Conservation (phyloP, 257 asterid species). For the Ophiorrhiza pumila region DNA sequence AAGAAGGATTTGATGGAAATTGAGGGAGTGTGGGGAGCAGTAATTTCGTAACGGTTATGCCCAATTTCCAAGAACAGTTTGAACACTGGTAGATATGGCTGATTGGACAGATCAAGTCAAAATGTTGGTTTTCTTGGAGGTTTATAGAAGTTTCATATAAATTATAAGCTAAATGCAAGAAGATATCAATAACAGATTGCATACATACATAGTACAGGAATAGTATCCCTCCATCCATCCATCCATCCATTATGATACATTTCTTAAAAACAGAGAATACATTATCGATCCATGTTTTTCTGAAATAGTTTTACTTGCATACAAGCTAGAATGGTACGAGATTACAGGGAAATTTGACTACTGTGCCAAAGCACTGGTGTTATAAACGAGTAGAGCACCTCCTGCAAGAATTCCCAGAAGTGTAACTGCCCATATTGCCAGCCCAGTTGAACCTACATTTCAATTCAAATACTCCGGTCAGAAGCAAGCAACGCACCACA, state of each 20-base stretch:
- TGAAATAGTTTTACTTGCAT: slow-evolving; percentile 7
- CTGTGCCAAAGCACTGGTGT: slow-evolving; percentile 94
- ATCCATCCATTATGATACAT: not conserved
- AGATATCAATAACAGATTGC: not conserved
- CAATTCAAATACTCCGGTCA: not conserved
- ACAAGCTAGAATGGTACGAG: slow-evolving; percentile 3
- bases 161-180: not conserved
- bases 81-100: not conserved
- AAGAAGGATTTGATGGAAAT: not conserved
- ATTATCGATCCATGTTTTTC: slow-evolving; percentile 14
- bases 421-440: slow-evolving; percentile 92
- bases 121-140: too few relatives aligned
- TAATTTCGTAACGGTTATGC: not conserved
- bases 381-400: slow-evolving; percentile 94
- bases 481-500: too few relatives aligned
- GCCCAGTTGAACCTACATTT: slow-evolving; percentile 64
- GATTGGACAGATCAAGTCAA: too few relatives aligned
- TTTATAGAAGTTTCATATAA: too few relatives aligned
- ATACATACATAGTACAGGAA: not conserved
- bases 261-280: not conserved
- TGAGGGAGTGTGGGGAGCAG: not conserved
- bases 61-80: not conserved
- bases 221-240: not conserved
- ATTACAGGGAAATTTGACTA: slow-evolving; percentile 22
- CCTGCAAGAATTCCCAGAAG: slow-evolving; percentile 74